Conservation (phyloP, 192 early-diverging fungal species). For the Backusella tuberculispora region DNA sequence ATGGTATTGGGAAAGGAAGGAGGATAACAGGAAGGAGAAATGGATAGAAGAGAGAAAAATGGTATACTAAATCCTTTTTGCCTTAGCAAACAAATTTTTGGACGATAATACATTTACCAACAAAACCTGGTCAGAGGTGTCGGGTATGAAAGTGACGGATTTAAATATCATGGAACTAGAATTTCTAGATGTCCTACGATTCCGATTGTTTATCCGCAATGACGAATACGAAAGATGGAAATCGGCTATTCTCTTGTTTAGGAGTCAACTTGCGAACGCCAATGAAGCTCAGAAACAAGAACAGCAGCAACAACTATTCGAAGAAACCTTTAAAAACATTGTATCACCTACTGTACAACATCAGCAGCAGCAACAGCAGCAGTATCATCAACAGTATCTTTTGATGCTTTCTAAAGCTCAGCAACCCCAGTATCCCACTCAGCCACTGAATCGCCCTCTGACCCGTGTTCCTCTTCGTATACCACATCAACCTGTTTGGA, state of each 20-base stretch:
- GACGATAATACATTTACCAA: constrained; percentile 93
- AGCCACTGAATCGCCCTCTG: constrained; percentile 32
- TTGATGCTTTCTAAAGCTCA: constrained; percentile 38
- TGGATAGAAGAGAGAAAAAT: neutral
- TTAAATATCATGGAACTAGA: constrained; percentile 85
- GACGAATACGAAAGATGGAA: constrained; percentile 75
- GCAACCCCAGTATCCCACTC: constrained; percentile 38
- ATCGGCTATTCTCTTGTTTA: constrained; percentile 49
- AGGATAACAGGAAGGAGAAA: neutral
- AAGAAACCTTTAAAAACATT: constrained; percentile 32
- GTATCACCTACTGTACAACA: constrained; percentile 26
- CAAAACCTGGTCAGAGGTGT: constrained; percentile 87
- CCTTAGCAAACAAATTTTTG: constrained; percentile 76
- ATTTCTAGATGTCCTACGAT: constrained; percentile 76
- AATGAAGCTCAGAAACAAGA: constrained; percentile 36
- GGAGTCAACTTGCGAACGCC: constrained; percentile 34
- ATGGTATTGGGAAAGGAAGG: neutral
- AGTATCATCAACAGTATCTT: constrained; percentile 27
- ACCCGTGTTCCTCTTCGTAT: constrained; percentile 40
- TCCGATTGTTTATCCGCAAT: constrained; percentile 69
- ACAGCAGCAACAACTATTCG: constrained; percentile 36
- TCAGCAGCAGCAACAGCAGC: constrained; percentile 31
- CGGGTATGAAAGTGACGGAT: constrained; percentile 79
- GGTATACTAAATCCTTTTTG: neutral
- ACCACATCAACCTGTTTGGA: constrained; percentile 36